phyloP scores from a whole-genome alignment of 805 yeast species.

The Candida gorgasii region DNA sequence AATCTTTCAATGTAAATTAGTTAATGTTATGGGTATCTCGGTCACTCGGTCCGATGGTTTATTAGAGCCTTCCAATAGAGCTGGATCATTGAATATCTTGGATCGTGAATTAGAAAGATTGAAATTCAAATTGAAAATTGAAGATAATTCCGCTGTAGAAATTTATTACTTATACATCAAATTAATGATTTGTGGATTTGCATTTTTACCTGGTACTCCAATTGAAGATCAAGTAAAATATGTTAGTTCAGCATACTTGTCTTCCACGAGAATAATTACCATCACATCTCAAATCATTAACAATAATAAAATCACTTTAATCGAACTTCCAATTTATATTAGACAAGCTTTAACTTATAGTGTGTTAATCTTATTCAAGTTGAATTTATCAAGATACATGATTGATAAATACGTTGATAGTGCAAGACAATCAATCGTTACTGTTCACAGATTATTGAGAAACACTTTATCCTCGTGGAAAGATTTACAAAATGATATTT shows the following conservation, averaged over 20 bases:
- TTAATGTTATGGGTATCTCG: conserved; percentile 83
- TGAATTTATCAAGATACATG: conserved; percentile 76
- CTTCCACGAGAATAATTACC: conserved; percentile 82
- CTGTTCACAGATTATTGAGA: conserved; percentile 84
- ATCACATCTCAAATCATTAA: conserved; percentile 65
- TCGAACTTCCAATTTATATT: conserved; percentile 83
- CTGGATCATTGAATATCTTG: conserved; percentile 73
- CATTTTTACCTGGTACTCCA: conserved; percentile 88
- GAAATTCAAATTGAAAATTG: conserved; percentile 64
- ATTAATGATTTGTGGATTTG: conserved; percentile 82
- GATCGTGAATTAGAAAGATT: conserved; percentile 77
- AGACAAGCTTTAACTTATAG: conserved; percentile 85
- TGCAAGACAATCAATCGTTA: conserved; percentile 89
- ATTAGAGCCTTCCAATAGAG: conserved; percentile 78
- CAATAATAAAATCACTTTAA: conserved; percentile 60
- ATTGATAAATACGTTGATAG: conserved; percentile 78
- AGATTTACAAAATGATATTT: conserved; percentile 83
- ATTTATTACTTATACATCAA: conserved; percentile 77
- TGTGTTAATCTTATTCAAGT: conserved; percentile 74
- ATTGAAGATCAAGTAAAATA: conserved; percentile 83
- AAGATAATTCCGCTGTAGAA: conserved; percentile 66
- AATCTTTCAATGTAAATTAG: conserved; percentile 80
- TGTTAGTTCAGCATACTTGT: conserved; percentile 75
- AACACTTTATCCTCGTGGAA: conserved; percentile 92
- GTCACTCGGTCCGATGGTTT: conserved; percentile 87